phyloP scores from a whole-genome alignment of 192 early-diverging fungal species.

The Mortierella hygrophila region DNA sequence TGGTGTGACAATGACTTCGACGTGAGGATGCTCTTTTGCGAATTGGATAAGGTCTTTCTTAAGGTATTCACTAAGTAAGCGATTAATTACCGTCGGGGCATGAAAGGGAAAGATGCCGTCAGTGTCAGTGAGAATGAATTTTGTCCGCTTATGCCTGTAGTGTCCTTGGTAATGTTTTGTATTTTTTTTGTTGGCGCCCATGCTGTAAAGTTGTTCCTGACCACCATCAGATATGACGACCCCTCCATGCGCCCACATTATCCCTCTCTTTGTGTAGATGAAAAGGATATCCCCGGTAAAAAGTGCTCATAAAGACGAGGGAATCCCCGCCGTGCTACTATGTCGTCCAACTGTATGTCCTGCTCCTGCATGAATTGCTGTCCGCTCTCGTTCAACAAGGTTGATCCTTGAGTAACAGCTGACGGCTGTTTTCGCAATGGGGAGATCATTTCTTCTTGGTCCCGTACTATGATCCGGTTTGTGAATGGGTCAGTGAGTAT shows the following conservation, averaged over 20 bases:
- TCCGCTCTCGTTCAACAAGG: neutral
- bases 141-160: neutral
- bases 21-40: conserved; percentile 81
- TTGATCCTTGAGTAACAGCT: neutral
- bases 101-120: neutral
- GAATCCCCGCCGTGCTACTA: neutral
- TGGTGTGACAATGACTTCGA: conserved; percentile 82
- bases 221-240: neutral
- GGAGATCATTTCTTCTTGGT: neutral
- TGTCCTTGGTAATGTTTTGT: neutral
- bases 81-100: neutral
- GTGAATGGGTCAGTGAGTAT: neutral
- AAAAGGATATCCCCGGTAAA: neutral
- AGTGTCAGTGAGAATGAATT: conserved; percentile 1
- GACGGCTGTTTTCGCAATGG: neutral
- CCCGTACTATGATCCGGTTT: neutral
- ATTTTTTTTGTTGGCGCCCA: neutral
- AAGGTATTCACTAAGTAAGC: conserved; percentile 70
- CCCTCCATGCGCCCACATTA: neutral
- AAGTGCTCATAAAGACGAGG: neutral
- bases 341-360: neutral
- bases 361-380: neutral
- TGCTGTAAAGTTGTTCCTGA: conserved; percentile 3
- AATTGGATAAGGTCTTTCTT: conserved; percentile 70
- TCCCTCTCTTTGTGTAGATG: neutral